Base-by-base conservation (phyloP, 192 early-diverging fungal genomes). In the Allomyces macrogynus region DNA sequence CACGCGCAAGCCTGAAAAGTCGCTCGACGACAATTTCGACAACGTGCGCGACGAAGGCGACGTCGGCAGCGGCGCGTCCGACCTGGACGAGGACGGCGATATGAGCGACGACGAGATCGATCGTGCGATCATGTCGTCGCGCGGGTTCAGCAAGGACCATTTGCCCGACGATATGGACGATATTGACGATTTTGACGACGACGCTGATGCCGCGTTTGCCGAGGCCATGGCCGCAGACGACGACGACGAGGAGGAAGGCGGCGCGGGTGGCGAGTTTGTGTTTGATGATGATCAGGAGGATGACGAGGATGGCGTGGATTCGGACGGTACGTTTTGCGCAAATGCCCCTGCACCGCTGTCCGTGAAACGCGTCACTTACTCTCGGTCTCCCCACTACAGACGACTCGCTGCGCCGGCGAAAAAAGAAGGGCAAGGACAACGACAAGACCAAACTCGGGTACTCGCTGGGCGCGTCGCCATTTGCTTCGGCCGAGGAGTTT, bases 81-180 rank as follows among this genome's bases (percentile, higher is more conserved):
- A 72, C 64, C 65, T 32, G 8, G 77, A 77, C 10, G 44, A 43
- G 42, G 69, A 67, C 25, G 70, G 69, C 12, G 81, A 81, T 44
- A 27, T 83, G 60, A 85, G 78, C 24, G 93, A 95, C 63, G 93
- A 92, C 24, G 88, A 92, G 74, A 78, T 92, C 25, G 92, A 90
- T 90, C 69, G 81, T 25, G 93, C 91, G 10, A 97, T 97, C 88
- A 79, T 81, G 44, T 68, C 73, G 27, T 81, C 78, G 42, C 62
- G 57, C 23, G 74, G 74, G 0, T 73, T 80, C 43, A 25, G 27
- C 18, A 57, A 66, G 4, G 69, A 68, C 12, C 43, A 63, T 62
- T 80, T 86, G 73, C 84, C 86, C 27, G 76, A 71, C 25, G 61
- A 78, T 67, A 74, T 77, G 23, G 81, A 82, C 32, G 79, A 76